phyloP scores from a whole-genome alignment of 345 rosid species.

The Hypericum androsaemum region DNA sequence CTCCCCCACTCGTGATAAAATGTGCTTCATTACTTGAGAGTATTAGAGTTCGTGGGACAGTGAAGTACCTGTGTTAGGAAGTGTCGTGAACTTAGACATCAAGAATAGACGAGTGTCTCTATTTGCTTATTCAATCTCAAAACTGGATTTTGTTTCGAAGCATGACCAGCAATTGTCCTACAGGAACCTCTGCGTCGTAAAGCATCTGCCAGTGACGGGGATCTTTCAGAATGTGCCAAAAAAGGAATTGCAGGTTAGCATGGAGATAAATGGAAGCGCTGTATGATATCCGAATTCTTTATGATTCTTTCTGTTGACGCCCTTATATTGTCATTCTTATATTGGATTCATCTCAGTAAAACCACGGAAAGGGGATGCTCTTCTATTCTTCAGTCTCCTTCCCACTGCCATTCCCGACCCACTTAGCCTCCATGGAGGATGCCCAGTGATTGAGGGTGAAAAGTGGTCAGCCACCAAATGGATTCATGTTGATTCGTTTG shows the following conservation, averaged over 20 bases:
- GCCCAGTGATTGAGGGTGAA: slow-evolving; percentile 93
- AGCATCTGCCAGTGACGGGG: slow-evolving; percentile 36
- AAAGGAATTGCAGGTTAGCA: slow-evolving; percentile 80
- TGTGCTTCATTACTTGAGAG: too few species aligned
- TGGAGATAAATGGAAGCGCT: not conserved
- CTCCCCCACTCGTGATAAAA: not conserved
- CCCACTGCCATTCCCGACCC: slow-evolving; percentile 71
- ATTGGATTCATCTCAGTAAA: slow-evolving; percentile 35
- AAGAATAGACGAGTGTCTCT: too few species aligned
- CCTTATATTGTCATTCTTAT: too few species aligned
- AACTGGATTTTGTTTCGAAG: not conserved
- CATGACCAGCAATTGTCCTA: slow-evolving; percentile 11
- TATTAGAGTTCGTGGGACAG: too few species aligned
- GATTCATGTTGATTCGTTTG: slow-evolving; percentile 89
- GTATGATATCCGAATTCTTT: too few species aligned
- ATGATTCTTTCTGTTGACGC: too few species aligned
- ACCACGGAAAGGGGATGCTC: slow-evolving; percentile 78
- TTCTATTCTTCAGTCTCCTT: slow-evolving; percentile 81
- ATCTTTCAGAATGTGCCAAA: slow-evolving; percentile 82
- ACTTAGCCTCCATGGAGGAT: slow-evolving; percentile 74
- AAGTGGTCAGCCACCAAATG: slow-evolving; percentile 99
- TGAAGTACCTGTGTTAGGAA: too few species aligned
- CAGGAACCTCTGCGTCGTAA: slow-evolving; percentile 62
- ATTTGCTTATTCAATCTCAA: not conserved
- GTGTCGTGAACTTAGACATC: too few species aligned